Conservation (phyloP, 257 asterid genomes). For the Plectranthus barbatus region DNA sequence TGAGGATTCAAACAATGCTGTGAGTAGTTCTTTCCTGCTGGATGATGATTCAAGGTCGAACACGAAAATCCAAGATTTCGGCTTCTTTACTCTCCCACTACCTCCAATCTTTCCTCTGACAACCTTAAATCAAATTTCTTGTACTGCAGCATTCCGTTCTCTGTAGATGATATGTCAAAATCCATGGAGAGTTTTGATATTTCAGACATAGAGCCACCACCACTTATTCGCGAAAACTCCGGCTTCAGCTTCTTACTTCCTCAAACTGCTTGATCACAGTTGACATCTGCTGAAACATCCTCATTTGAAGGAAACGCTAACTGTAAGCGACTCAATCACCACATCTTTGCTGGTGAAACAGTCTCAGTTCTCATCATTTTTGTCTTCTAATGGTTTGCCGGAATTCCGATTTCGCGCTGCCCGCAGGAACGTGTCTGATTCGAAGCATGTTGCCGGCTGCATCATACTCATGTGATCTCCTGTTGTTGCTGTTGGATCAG, state of each 20-base stretch:
- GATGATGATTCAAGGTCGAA: slow-evolving; percentile 96
- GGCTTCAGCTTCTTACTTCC: slow-evolving; percentile 94
- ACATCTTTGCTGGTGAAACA: too few relatives aligned
- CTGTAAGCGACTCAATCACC: slow-evolving; percentile 3
- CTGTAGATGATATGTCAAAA: slow-evolving; percentile 94
- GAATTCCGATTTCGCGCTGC: too few relatives aligned
- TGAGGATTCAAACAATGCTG: slow-evolving; percentile 96
- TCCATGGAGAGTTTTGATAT: slow-evolving; percentile 88
- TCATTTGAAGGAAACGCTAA: neutral
- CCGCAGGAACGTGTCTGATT: too few relatives aligned
- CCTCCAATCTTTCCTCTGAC: neutral
- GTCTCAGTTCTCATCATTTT: too few relatives aligned
- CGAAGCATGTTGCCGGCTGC: too few relatives aligned
- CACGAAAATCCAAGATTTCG: slow-evolving; percentile 4
- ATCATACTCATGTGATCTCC: too few relatives aligned
- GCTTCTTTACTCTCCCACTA: neutral
- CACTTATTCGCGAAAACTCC: slow-evolving; percentile 91
- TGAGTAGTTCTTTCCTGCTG: slow-evolving; percentile 93
- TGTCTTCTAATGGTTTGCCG: too few relatives aligned
- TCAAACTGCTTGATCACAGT: slow-evolving; percentile 41
- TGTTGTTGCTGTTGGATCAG: too few relatives aligned
- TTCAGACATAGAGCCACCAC: slow-evolving; percentile 94
- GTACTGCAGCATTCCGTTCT: slow-evolving; percentile 88
- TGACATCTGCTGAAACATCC: slow-evolving; percentile 11
- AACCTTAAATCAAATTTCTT: neutral